Evolutionary conservation across 2,329 filamentous ascomycete genomes (phyloP), one percentile per base, ranked within the genome.

Genomic region (Calonectria pseudoturangicola): DNA sequence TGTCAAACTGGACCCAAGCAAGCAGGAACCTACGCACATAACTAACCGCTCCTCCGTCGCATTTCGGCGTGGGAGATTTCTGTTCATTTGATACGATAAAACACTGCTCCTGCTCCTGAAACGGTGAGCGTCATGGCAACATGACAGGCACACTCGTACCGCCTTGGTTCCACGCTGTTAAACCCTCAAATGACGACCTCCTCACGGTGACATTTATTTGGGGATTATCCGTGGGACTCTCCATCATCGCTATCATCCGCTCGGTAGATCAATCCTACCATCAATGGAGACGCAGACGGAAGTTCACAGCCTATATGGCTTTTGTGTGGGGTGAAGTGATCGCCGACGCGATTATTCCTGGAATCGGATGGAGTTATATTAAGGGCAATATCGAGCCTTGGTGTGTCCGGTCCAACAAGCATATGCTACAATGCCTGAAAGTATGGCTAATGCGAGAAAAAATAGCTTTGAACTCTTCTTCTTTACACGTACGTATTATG

Each of bases 271-370:
- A 87, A 71, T 85, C 84, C 2, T 75, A 77, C 45, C 71, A 75
- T 25, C 80, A 82, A 65, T 81, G 78, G 70, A 79, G 76, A 41
- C 79, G 82, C 47, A 82, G 81, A 68, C 76, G 80, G 27, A 79
- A 79, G 10, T 75, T 83, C 50, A 84, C 81, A 18, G 74, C 80
- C 3, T 87, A 87, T 64, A 78, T 86, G 45, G 77, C 80, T 66
- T 79, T 86, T 75, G 82, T 87, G 43, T 87, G 86, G 86, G 68
- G 81, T n/a, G 84, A 86, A 71, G 77, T 84, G 56, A 45, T 82
- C 10, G 78, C 82, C 2, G 84, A 81, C 71, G 74, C 81, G 9
- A 71, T 81, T 10, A 84, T 85, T 62, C 81, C 81, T 30, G 76
- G 84, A 3, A 70, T 84, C 4, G 81, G 79, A 21, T 87, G 83